A percentile compares a stretch with the other conserved stretches of the same genome.
Conservation (phyloP, 2,329 filamentous ascomycete species). For the Fusarium sp. region DNA sequence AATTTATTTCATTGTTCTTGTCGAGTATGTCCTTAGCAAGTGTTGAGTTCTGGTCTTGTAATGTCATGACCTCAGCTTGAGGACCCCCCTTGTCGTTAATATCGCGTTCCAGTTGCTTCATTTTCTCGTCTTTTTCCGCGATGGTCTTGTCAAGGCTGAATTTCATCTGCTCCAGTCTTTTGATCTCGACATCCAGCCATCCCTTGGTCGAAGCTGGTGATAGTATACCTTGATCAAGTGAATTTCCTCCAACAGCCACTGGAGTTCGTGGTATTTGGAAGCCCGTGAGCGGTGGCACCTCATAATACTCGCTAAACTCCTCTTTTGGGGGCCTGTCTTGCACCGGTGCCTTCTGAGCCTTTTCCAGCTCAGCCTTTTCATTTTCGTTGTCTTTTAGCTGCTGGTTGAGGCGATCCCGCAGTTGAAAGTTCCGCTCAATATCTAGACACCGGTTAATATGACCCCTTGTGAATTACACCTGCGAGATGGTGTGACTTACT, state of each 20-base stretch:
- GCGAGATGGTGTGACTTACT: slow-evolving; percentile 4
- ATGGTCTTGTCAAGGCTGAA: background rate
- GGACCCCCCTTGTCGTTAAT: background rate
- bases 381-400: background rate
- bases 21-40: background rate
- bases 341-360: background rate
- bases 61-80: background rate
- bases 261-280: too few species aligned
- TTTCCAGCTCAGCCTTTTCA: background rate
- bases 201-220: background rate
- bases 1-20: background rate
- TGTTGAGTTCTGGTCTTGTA: background rate
- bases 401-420: background rate
- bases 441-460: background rate
- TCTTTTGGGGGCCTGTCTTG: background rate
- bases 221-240: too few species aligned
- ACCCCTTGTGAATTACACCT: background rate
- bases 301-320: background rate
- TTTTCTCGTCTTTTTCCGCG: background rate
- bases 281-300: too few species aligned
- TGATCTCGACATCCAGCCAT: background rate
- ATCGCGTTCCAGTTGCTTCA: too few species aligned
- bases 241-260: too few species aligned
- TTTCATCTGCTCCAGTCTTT: background rate
- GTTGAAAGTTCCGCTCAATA: background rate